Evolutionary conservation across 345 rosid genomes (phyloP).

Genomic region (Euphorbia peplus): DNA sequence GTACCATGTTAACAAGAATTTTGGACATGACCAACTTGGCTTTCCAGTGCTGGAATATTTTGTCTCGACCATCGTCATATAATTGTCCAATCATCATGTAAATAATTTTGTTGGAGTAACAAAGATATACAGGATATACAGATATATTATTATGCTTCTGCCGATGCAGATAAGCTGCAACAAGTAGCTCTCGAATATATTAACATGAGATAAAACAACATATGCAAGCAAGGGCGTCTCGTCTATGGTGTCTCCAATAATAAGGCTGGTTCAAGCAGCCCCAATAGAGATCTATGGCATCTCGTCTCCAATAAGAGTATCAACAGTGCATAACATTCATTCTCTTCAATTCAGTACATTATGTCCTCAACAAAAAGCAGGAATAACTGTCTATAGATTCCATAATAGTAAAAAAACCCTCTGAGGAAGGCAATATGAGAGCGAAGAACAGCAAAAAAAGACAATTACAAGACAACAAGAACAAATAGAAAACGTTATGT

Average conservation of each 20-base stretch:
- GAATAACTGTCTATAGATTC: not conserved
- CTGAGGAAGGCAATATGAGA: not conserved
- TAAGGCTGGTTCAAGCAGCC: too few relatives aligned
- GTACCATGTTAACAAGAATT: too few relatives aligned
- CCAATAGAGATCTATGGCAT: too few relatives aligned
- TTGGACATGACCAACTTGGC: too few relatives aligned
- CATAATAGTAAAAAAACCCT: not conserved
- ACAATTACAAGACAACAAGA: slow-evolving; percentile 1
- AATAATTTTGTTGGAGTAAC: not conserved
- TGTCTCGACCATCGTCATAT: not conserved
- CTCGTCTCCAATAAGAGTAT: too few relatives aligned
- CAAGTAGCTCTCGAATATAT: too few relatives aligned
- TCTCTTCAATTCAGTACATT: slow-evolving; percentile 11
- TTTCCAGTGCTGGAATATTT: not conserved
- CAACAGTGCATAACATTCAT: not conserved
- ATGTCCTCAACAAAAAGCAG: not conserved
- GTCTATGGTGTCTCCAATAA: too few relatives aligned
- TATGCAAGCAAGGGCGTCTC: too few relatives aligned
- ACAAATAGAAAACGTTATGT: slow-evolving; percentile 2
- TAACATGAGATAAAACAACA: too few relatives aligned
- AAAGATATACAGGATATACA: too few relatives aligned
- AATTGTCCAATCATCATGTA: not conserved
- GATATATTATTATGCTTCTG: not conserved
- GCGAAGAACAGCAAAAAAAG: not conserved
- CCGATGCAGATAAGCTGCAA: not conserved